phyloP scores from a whole-genome alignment of 2,329 filamentous ascomycete genomes.

The Fusarium buxicola region DNA sequence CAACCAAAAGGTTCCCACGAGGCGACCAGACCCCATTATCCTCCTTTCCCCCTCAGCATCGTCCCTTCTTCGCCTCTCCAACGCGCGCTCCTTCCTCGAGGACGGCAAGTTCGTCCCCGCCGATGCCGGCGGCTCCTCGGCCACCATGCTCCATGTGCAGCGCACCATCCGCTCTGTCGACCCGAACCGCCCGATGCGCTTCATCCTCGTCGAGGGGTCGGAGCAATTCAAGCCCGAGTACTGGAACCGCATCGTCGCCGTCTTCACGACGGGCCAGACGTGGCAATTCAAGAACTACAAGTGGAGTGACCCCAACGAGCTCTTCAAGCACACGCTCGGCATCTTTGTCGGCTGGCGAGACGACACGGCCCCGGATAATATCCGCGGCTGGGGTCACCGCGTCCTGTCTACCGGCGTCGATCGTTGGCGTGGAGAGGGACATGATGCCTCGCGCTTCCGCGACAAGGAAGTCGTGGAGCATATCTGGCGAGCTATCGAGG shows the following conservation, averaged over 20 bases:
- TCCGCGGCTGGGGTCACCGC: conserved; percentile 86
- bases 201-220: conserved; percentile 93
- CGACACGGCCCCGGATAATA: conserved; percentile 80
- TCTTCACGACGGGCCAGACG: conserved; percentile 96
- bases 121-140: conserved; percentile 73
- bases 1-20: conserved; percentile 63
- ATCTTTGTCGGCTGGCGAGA: conserved; percentile 93
- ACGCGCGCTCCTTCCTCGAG: conserved; percentile 94
- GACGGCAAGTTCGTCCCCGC: conserved; percentile 83
- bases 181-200: conserved; percentile 80
- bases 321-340: conserved; percentile 89
- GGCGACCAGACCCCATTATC: conserved; percentile 86
- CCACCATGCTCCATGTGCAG: conserved; percentile 87
- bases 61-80: conserved; percentile 92
- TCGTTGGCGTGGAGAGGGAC: conserved; percentile 74
- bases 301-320: conserved; percentile 87
- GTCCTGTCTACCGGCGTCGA: conserved; percentile 86
- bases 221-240: conserved; percentile 98
- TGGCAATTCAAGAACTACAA: conserved; percentile 99
- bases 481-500: conserved; percentile 91
- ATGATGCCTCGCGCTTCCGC: conserved; percentile 75
- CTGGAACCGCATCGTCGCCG: conserved; percentile 93
- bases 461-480: conserved; percentile 93
- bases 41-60: conserved; percentile 96
- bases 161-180: conserved; percentile 80